Percentiles rank a stretch among this genome's conserved stretches.
phyloP scores from a whole-genome alignment of 441 rosid genomes.

The Lepidium campestre region DNA sequence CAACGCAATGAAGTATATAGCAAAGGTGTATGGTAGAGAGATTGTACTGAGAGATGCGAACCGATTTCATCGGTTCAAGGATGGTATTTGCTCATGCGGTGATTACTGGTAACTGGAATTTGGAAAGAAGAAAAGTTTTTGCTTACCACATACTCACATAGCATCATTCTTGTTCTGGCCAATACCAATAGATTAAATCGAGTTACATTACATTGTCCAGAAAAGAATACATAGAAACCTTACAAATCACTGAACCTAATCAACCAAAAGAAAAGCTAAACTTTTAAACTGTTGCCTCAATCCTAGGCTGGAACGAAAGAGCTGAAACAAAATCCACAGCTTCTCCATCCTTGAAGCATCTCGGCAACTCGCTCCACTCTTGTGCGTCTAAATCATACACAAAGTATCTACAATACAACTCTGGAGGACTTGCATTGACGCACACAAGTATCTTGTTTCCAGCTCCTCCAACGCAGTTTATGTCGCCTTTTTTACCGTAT shows the following conservation, averaged over 20 bases:
- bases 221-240: conserved; percentile 2
- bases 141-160: background rate
- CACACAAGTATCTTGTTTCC: conserved; percentile 64
- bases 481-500: conserved; percentile 67
- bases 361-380: conserved; percentile 67
- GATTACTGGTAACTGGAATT: conserved; percentile 27
- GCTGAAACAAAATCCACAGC: conserved; percentile 69
- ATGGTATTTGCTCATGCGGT: conserved; percentile 36
- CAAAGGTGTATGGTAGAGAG: conserved; percentile 32
- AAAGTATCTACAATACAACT: conserved; percentile 44
- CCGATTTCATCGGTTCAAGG: conserved; percentile 32
- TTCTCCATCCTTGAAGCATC: conserved; percentile 41
- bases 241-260: conserved; percentile 12
- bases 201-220: conserved; percentile 2
- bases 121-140: background rate
- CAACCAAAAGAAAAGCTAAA: background rate
- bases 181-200: background rate
- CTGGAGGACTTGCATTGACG: conserved; percentile 42
- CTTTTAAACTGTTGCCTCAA: conserved; percentile 58
- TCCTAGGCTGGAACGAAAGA: conserved; percentile 80
- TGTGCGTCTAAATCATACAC: conserved; percentile 40
- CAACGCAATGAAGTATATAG: conserved; percentile 31
- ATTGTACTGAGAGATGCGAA: conserved; percentile 42
- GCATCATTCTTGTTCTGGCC: background rate
- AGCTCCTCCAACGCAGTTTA: conserved; percentile 78